phyloP scores from a whole-genome alignment of 202 grass and related monocot genomes.

The Digitaria exilis region DNA sequence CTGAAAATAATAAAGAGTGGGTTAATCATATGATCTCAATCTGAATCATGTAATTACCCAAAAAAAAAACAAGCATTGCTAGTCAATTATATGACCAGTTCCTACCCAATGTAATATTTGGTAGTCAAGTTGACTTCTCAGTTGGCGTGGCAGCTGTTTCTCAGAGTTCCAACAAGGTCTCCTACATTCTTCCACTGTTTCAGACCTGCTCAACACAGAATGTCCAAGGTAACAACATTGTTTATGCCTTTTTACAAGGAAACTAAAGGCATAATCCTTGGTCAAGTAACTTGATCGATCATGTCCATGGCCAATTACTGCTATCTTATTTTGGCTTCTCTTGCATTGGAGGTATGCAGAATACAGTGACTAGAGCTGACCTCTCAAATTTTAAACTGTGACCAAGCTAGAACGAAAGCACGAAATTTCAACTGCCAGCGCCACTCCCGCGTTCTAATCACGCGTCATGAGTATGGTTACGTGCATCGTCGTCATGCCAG shows the following conservation, averaged over 20 bases:
- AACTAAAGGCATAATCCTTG: background rate
- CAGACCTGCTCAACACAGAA: background rate
- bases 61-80: background rate
- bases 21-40: background rate
- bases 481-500: background rate
- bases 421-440: background rate
- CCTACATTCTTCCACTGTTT: background rate
- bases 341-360: background rate
- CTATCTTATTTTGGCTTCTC: background rate
- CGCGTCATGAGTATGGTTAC: background rate
- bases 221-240: background rate
- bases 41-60: background rate
- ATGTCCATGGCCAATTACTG: background rate
- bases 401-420: background rate
- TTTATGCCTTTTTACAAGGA: background rate
- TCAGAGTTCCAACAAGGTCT: background rate
- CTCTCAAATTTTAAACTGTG: background rate
- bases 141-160: background rate
- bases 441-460: background rate
- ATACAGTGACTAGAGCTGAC: background rate
- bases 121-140: background rate
- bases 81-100: slow-evolving; percentile 11
- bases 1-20: background rate
- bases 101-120: background rate
- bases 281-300: slow-evolving; percentile 1